Base-by-base conservation (phyloP, 1,284 basidiomycete species). In the Ustilago loliicola region DNA sequence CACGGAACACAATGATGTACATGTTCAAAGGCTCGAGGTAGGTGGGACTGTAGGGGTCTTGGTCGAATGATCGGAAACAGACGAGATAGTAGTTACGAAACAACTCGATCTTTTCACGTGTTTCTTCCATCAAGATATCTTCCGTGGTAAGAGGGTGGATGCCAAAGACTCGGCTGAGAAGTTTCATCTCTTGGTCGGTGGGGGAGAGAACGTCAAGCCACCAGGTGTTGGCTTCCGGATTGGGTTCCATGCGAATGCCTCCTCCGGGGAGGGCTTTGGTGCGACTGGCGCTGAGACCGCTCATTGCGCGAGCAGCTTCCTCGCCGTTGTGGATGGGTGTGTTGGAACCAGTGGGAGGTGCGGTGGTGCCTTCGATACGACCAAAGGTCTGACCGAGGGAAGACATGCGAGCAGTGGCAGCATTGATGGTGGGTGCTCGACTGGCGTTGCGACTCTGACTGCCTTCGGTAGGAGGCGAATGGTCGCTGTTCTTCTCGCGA, bases 11-110 rank as follows among this genome's bases (percentile, higher is more conserved):
- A 83, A 99, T 94, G 84, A 99, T 97, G 88, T 99, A 99, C 95
- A 98, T 98, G 88, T 99, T 99, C 72, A 99, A 89, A 32, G 97
- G 97, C 87, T 99, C 96, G 59, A 99, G 91, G 87, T 99, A 94
- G 0, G 95, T 99, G 10, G 96, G 95, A 82, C 93, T 95, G 88
- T 98, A 98, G 17, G 92, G 94, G 87, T 99, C 96, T 89, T 99
- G 97, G 88, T 99, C 97, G 88, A 99, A 99, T 72, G 94, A 94
- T 72, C 97, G 93, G 90, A 99, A 99, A 91, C 96, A 99, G 76
- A 99, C 97, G 57, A 99, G 91, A 87, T 98, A 99, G 87, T 99
- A 99, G 87, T 97, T 98, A 66, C 96, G 90, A 90, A 99, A 99
- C 21, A 99, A 90, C 87, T 99, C 97, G 81, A 99, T 99, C 90